Evolutionary conservation across 257 asterid species (phyloP).

Genomic region (Solanum peruvianum): DNA sequence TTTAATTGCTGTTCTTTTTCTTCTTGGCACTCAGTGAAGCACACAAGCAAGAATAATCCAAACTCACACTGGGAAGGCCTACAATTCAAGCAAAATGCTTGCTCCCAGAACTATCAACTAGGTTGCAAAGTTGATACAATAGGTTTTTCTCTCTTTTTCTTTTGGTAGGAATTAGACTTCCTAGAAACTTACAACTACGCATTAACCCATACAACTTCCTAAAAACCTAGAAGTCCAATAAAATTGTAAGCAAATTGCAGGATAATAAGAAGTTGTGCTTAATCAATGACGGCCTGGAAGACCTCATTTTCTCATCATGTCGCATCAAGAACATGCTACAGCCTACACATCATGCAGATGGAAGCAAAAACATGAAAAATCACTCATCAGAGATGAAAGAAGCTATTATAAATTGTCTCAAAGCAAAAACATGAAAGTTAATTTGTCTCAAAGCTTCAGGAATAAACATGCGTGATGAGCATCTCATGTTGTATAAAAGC

Average conservation of each 20-base stretch:
- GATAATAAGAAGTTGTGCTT: background rate
- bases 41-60: background rate
- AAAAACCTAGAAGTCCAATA: background rate
- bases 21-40: background rate
- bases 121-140: background rate
- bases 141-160: background rate
- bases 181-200: background rate
- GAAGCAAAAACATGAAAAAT: background rate
- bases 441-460: background rate
- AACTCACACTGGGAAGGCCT: background rate
- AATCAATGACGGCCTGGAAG: background rate
- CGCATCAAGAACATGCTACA: background rate
- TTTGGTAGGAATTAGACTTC: background rate
- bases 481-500: background rate
- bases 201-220: background rate
- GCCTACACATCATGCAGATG: background rate
- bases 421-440: background rate
- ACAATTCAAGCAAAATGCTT: background rate
- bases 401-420: background rate
- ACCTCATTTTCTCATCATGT: background rate
- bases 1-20: background rate
- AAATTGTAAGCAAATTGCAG: background rate
- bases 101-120: background rate
- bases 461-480: background rate
- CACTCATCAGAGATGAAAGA: background rate